Evolutionary conservation across 1,284 basidiomycete genomes (phyloP).

Genomic region (Irpex rosettiformis): DNA sequence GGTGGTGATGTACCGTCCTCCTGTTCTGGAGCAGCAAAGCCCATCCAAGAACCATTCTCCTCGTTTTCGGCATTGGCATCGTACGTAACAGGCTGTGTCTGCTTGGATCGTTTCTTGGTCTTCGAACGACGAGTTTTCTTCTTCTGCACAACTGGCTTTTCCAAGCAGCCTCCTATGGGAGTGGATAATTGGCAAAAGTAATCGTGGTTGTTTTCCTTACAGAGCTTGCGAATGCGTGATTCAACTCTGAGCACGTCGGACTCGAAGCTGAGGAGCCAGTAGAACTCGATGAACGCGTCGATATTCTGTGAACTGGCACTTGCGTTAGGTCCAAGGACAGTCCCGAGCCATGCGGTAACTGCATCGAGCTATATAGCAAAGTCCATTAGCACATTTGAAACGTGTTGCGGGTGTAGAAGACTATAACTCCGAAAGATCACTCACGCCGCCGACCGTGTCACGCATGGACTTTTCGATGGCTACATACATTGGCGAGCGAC

Average conservation of each 20-base stretch:
- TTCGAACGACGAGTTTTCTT: background rate
- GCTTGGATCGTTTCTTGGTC: background rate
- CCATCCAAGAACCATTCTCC: background rate
- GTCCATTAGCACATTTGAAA: background rate
- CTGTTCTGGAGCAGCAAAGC: background rate
- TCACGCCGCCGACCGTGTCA: constrained; percentile 5
- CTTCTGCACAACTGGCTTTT: background rate
- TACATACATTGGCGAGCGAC: background rate
- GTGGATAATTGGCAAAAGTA: background rate
- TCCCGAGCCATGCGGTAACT: constrained; percentile 20
- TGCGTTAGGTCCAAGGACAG: constrained; percentile 17
- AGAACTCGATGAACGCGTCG: constrained; percentile 25
- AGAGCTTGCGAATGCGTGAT: background rate
- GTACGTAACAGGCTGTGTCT: background rate
- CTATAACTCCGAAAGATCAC: constrained; percentile 4
- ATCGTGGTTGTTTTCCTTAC: background rate
- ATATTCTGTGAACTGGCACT: background rate
- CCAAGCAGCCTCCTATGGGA: background rate
- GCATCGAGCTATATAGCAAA: constrained; percentile 14
- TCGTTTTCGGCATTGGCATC: constrained; percentile 1
- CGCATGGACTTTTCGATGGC: constrained; percentile 7
- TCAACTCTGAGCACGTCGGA: background rate
- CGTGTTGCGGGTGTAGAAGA: background rate
- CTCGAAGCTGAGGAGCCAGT: constrained; percentile 20
- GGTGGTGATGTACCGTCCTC: background rate